A percentile compares a stretch with the other conserved stretches of the same genome.
Evolutionary conservation across 306 rosid genomes (phyloP).

Genomic region (Medicago ruthenica): DNA sequence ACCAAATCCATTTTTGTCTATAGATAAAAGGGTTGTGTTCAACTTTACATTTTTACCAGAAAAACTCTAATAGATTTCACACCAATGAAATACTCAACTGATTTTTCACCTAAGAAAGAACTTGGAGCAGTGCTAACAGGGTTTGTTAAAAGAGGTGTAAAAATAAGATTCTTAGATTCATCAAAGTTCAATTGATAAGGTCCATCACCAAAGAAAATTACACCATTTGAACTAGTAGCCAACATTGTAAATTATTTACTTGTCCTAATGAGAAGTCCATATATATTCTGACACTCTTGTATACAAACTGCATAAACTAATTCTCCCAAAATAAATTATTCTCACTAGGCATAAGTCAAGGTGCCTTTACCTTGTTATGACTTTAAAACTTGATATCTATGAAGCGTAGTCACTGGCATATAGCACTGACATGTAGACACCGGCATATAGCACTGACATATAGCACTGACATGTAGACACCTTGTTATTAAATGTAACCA

Average conservation of each 20-base stretch:
- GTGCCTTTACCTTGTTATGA: not conserved
- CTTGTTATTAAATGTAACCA: not conserved
- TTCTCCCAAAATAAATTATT: not conserved
- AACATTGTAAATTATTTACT: too few relatives aligned
- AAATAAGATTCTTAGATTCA: constrained; percentile 48
- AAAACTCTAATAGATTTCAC: constrained; percentile 57
- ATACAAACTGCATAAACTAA: too few relatives aligned
- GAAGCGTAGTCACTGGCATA: too few relatives aligned
- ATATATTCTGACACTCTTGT: too few relatives aligned
- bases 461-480: not conserved
- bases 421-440: too few relatives aligned
- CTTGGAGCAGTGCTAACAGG: constrained; percentile 52
- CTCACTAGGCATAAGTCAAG: not conserved
- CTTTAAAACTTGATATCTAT: too few relatives aligned
- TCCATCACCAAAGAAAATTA: constrained; percentile 55
- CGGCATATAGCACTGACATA: too few relatives aligned
- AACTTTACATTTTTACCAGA: constrained; percentile 40
- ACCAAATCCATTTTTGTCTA: constrained; percentile 56
- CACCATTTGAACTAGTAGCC: constrained; percentile 38
- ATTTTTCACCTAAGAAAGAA: constrained; percentile 46
- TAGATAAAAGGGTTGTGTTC: constrained; percentile 47
- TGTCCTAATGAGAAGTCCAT: too few relatives aligned
- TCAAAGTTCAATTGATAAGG: constrained; percentile 54
- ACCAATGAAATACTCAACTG: constrained; percentile 61
- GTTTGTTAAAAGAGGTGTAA: constrained; percentile 61